Base-by-base conservation (phyloP, 2,329 filamentous ascomycete species). In the Fusarium incarnatum region DNA sequence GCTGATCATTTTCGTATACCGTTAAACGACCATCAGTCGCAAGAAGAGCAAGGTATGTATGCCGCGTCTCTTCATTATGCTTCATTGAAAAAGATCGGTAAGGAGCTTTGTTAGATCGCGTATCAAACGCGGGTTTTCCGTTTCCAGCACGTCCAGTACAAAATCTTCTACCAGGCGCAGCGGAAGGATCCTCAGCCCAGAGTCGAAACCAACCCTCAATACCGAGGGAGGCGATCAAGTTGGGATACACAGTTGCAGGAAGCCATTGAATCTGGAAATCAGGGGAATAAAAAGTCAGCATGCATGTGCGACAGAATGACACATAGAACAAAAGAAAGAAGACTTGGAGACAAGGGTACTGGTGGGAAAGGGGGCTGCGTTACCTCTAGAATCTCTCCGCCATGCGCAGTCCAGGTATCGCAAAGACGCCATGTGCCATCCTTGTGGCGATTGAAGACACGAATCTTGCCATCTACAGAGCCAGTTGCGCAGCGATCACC, bases 401-500 rank as follows among this genome's bases (percentile, higher is more conserved):
- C 92, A 78, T 98, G 95, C 20, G 94, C 95, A 49, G 88, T 89
- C 94, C 94, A 98, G 60, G 89, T 94, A 81, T 98, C 95, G 77
- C 90, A 92, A 40, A 96, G 83, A 54, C 88, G 86, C 93, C 94
- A 97, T 60, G 88, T 84, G 44, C 89, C 89, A 73, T 94, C 91
- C 71, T 90, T 90, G 77, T 96, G 91, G 49, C 91, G 87, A 80
- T 95, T 93, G 87, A 95, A 98, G 68, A 98, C 92, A 77, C 94
- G 94, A 76, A 98, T 91, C 79, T 92, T 93, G 79, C 97, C 95
- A 79, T 98, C 95, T 20, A 95, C 93, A 20, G 94, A 96, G 34
- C 94, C 94, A 5, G 94, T 96, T 44, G 94, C 92, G 84, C 95
- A 94, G 73, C 94, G 92, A 75, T 94, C 94, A 73, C 94, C 95